Evolutionary conservation across 1,139 yeast genomes (phyloP).

Genomic region (Pichia terricola): DNA sequence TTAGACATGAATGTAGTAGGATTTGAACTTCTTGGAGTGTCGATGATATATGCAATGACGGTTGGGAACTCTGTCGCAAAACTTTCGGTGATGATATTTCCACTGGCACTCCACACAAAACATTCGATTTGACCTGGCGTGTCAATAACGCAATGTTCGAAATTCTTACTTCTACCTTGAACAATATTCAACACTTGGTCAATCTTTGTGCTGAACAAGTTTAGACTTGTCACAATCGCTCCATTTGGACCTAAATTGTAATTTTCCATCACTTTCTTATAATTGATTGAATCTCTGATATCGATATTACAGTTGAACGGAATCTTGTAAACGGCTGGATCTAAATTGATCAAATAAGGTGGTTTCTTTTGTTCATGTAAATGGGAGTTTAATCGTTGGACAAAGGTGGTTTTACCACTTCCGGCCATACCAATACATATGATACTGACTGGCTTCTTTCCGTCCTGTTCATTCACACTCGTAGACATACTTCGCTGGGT

Average conservation of each 20-base stretch:
- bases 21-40: conserved; percentile 87
- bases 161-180: conserved; percentile 63
- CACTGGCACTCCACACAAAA: conserved; percentile 95
- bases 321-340: conserved; percentile 89
- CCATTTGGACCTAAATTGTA: conserved; percentile 96
- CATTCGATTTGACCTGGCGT: conserved; percentile 99
- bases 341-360: conserved; percentile 86
- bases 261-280: conserved; percentile 90
- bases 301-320: conserved; percentile 95
- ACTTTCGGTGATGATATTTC: conserved; percentile 92
- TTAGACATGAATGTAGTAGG: conserved; percentile 97
- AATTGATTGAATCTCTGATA: conserved; percentile 91
- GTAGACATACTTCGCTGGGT: not conserved
- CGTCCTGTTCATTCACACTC: not conserved
- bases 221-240: conserved; percentile 91
- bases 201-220: conserved; percentile 86
- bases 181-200: conserved; percentile 87
- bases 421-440: conserved; percentile 97
- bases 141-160: conserved; percentile 74
- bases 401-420: conserved; percentile 94
- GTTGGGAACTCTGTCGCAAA: conserved; percentile 96
- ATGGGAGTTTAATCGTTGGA: conserved; percentile 90
- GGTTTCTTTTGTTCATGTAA: conserved; percentile 61
- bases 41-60: conserved; percentile 89
- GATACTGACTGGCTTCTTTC: conserved; percentile 43